These are phyloP conservation scores for Cutaneotrichosporon spelunceum DNA, from an alignment of 1,284 basidiomycete genomes.

Conservation along the genomic window DNA sequence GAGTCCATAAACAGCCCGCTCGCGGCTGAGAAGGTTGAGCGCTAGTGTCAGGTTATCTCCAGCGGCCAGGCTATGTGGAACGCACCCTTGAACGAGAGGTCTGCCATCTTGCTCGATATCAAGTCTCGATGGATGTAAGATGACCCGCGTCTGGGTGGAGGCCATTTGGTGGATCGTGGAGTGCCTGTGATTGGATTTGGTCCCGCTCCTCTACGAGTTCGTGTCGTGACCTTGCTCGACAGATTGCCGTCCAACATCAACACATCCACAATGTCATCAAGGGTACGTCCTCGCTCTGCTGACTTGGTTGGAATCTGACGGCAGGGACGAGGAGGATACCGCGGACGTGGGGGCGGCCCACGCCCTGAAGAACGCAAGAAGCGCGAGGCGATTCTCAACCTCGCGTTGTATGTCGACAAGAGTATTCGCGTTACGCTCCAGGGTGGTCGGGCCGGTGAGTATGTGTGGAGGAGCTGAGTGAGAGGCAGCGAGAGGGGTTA, in stretches of 20 bases:
- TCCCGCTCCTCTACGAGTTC: not conserved
- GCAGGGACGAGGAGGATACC: constrained; percentile 26
- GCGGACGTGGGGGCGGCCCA: constrained; percentile 43
- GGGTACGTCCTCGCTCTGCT: constrained; percentile 9
- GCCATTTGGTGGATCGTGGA: not conserved
- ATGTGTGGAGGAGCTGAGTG: not conserved
- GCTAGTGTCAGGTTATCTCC: constrained; percentile 28
- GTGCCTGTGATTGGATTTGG: constrained; percentile 1
- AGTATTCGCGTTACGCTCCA: constrained; percentile 93
- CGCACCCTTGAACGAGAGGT: constrained; percentile 44
- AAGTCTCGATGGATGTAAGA: not conserved
- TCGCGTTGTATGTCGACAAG: constrained; percentile 90
- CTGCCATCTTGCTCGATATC: constrained; percentile 15
- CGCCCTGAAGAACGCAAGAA: constrained; percentile 69
- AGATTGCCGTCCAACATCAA: constrained; percentile 1
- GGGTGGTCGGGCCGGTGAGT: constrained; percentile 85
- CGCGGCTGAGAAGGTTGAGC: constrained; percentile 62
- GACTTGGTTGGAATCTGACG: not conserved
- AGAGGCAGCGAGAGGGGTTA: too few relatives aligned
- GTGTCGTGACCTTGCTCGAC: constrained; percentile 7
- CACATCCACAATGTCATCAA: constrained; percentile 24
- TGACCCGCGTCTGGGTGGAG: too few relatives aligned
- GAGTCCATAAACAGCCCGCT: constrained; percentile 83
- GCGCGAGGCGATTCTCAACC: constrained; percentile 91
- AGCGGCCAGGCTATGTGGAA: too few relatives aligned